phyloP scores from a whole-genome alignment of 202 grass and related monocot species.

The Setaria viridis region DNA sequence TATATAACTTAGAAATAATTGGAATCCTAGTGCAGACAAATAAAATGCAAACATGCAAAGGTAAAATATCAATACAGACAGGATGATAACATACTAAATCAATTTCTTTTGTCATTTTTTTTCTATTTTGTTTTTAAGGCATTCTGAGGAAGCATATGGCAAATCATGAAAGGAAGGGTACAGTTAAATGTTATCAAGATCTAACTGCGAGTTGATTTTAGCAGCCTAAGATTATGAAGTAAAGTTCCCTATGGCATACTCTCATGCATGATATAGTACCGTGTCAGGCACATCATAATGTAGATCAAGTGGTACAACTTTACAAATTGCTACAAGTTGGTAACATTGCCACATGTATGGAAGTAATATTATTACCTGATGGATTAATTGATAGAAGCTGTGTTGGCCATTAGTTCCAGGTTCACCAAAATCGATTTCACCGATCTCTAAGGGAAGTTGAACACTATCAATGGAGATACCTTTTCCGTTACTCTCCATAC shows the following conservation, averaged over 20 bases:
- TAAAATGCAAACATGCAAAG: neutral
- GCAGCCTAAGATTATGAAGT: constrained; percentile 9
- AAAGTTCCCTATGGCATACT: neutral
- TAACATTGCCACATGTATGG: neutral
- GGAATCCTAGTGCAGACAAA: neutral
- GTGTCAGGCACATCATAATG: neutral
- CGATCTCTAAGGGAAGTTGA: constrained; percentile 70
- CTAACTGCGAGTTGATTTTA: constrained; percentile 20
- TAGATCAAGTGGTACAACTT: neutral
- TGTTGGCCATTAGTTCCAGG: constrained; percentile 99
- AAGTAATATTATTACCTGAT: constrained; percentile 73
- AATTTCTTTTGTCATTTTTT: too few species aligned
- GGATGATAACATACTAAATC: neutral
- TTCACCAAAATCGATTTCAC: constrained; percentile 99
- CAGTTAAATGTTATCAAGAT: constrained; percentile 5
- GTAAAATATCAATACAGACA: constrained; percentile 1
- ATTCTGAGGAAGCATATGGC: constrained; percentile 27
- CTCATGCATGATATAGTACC: constrained; percentile 11
- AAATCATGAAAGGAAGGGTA: constrained; percentile 1
- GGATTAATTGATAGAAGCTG: constrained; percentile 99
- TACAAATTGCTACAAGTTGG: constrained; percentile 25
- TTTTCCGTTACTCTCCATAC: constrained; percentile 99
- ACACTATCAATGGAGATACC: constrained; percentile 90
- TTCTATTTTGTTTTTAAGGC: too few species aligned
- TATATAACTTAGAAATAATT: constrained; percentile 13